Base-by-base conservation (phyloP, 2,329 filamentous ascomycete genomes). In the Penicillium sp. region DNA sequence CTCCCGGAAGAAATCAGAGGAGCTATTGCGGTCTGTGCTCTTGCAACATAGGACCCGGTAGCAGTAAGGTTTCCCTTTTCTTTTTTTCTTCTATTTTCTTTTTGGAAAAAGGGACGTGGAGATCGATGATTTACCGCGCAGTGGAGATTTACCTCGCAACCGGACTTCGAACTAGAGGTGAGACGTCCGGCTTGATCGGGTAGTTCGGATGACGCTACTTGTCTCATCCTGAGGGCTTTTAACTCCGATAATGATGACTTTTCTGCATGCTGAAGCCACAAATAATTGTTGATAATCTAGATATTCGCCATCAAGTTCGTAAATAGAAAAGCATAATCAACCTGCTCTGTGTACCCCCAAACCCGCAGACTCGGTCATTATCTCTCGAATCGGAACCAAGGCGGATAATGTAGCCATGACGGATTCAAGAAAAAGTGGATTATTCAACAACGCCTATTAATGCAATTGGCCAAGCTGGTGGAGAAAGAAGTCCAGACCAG, bases 101-200 rank as follows among this genome's bases (percentile, higher is more conserved):
- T 26, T 26, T 26, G 1, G 27, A 22, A 52, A 31, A 29, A 27
- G 35, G 27, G 33, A 57, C 53, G 45, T 51, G 50, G n/a, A 43
- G 48, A 57, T 59, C 48, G 31, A 57, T 52, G 57, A 62, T 63
- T 59, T 58, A 58, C 62, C 60, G 54, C 62, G 56, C 60, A 60
- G 45, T 41, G 59, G 61, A 48, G 57, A 55, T 53, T 55, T 22
- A 52, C 53, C 39, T 41, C 51, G 47, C 41, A 33, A 10, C 29
- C 39, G 35, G 14, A n/a, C 26, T 14, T 13, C 10, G 21, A 35
- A 46, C 37, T 48, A 44, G 48, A 39, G 22, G 41, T 48, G 39
- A 39, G 35, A 22, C 19, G 10, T n/a, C 39, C 52, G 55, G 57
- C 55, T 27, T 22, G 29, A 54, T 58, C 53, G n/a, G 22, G 52